A percentile compares a stretch with the other conserved stretches of the same genome.
Conservation (phyloP, 352 stramenopile species). For the Pythium grandisporangium region DNA sequence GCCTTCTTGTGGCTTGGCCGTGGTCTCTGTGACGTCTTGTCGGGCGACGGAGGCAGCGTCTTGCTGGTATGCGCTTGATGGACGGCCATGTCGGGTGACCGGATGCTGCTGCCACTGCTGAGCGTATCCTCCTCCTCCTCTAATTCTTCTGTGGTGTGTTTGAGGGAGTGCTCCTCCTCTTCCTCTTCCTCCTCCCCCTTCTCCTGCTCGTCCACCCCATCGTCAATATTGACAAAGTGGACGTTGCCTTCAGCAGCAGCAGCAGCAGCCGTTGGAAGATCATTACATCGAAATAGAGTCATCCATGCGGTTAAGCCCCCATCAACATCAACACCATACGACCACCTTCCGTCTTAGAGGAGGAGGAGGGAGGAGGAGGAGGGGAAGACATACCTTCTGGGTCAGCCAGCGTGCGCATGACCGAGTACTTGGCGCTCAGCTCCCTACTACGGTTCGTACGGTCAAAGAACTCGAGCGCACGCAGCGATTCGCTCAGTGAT, state of each 20-base stretch:
- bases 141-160: too few relatives aligned
- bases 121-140: neutral
- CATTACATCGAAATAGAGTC: neutral
- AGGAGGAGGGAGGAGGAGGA: too few relatives aligned
- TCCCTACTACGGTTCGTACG: constrained; percentile 65
- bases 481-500: constrained; percentile 55
- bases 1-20: too few relatives aligned
- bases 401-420: constrained; percentile 49
- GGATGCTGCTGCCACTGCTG: neutral
- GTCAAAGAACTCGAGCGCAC: constrained; percentile 66
- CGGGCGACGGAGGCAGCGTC: too few relatives aligned
- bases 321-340: too few relatives aligned
- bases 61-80: too few relatives aligned
- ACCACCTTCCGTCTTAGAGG: too few relatives aligned
- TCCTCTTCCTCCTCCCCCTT: constrained; percentile 2
- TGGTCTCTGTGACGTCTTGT: too few relatives aligned
- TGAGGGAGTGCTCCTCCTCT: constrained; percentile 1
- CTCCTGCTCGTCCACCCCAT: constrained; percentile 14
- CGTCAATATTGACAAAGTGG: constrained; percentile 74
- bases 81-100: too few relatives aligned
- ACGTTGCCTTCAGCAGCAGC: constrained; percentile 65
- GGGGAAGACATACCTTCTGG: constrained; percentile 49
- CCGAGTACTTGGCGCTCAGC: constrained; percentile 41
- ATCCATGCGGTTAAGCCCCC: too few relatives aligned
- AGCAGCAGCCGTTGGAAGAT: neutral